Percentiles rank a stretch among this genome's conserved stretches.
These are phyloP conservation scores for Poa pratensis DNA, from an alignment of 176 grass and related monocot genomes.

Conservation along the genomic window DNA sequence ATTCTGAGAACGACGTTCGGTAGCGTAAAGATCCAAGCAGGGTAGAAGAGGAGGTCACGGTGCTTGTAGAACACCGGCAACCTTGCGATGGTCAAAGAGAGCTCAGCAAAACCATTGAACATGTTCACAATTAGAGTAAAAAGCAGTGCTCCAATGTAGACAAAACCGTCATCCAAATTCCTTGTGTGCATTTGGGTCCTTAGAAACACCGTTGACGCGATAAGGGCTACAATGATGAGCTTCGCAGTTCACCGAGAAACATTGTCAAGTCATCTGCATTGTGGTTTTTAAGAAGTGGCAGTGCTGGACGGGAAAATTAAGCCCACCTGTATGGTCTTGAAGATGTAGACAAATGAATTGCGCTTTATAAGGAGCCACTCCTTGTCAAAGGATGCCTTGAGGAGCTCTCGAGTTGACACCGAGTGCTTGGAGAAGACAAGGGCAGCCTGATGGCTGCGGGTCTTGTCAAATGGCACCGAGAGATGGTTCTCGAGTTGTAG, in stretches of 20 bases:
- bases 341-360: conserved; percentile 96
- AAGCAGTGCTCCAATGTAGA: conserved; percentile 87
- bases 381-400: conserved; percentile 84
- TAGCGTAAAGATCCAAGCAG: conserved; percentile 88
- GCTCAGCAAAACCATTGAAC: conserved; percentile 98
- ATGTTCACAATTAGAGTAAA: conserved; percentile 84
- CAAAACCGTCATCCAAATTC: conserved; percentile 65
- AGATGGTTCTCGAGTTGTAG: conserved; percentile 80
- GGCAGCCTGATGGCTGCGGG: conserved; percentile 71
- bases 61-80: conserved; percentile 98
- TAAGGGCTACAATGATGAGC: conserved; percentile 77
- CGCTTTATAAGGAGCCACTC: conserved; percentile 99
- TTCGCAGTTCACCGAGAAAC: conserved; percentile 35
- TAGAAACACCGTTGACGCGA: conserved; percentile 75
- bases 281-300: not conserved
- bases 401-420: conserved; percentile 78
- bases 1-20: conserved; percentile 80
- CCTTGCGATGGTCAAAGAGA: conserved; percentile 78
- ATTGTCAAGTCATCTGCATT: not conserved
- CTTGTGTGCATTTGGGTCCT: conserved; percentile 76
- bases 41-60: conserved; percentile 93
- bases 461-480: conserved; percentile 78
- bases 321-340: conserved; percentile 83
- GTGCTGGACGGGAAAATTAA: not conserved
- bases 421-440: conserved; percentile 80